These are phyloP conservation scores for Paraglomus brasilianum DNA, from an alignment of 192 early-diverging fungal genomes.

Conservation along the genomic window DNA sequence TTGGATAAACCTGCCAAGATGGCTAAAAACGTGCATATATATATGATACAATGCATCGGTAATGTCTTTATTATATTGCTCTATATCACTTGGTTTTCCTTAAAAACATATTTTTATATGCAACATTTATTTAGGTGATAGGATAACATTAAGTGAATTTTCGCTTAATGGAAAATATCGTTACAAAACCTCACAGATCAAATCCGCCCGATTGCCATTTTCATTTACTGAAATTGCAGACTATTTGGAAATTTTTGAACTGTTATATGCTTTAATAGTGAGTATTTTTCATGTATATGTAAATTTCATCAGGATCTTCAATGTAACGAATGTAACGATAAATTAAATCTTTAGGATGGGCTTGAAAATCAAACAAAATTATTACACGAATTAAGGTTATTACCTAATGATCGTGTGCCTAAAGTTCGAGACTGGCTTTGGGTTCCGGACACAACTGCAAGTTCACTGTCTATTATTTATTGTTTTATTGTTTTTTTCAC, in stretches of 20 bases:
- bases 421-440: constrained; percentile 30
- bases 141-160: constrained; percentile 10
- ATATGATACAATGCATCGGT: constrained; percentile 30
- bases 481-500: too few species aligned
- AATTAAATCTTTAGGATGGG: constrained; percentile 16
- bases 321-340: constrained; percentile 8
- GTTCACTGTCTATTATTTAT: too few species aligned
- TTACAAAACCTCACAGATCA: constrained; percentile 8
- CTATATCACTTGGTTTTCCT: constrained; percentile 13
- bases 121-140: constrained; percentile 24
- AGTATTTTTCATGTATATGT: constrained; percentile 17
- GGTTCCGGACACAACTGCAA: constrained; percentile 18
- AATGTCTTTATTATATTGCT: constrained; percentile 4
- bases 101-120: constrained; percentile 13
- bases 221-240: constrained; percentile 23
- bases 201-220: constrained; percentile 14
- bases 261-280: constrained; percentile 22
- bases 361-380: constrained; percentile 19
- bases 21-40: constrained; percentile 10
- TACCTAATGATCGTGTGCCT: neutral
- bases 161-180: neutral
- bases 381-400: constrained; percentile 12
- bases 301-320: neutral
- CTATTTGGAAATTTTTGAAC: constrained; percentile 19
- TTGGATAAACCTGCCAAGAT: constrained; percentile 19